A percentile compares a stretch with the other conserved stretches of the same genome.
Conservation (phyloP, 768 basidiomycete genomes). For the Boletus pseudo-olivaceus region DNA sequence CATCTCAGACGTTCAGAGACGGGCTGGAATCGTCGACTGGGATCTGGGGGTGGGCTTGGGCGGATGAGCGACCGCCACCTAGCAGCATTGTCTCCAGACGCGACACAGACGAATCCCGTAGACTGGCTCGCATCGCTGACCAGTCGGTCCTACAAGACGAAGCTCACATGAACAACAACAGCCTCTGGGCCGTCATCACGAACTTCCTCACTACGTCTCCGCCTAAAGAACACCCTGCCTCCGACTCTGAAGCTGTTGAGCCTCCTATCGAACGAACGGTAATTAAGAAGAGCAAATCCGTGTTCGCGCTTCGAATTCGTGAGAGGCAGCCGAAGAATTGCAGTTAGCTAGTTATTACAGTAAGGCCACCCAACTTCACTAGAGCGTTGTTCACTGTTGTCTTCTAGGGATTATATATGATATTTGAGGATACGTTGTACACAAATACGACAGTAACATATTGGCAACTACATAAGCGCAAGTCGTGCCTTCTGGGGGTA, state of each 20-base stretch:
- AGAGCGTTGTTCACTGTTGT: neutral
- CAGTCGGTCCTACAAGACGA: slow-evolving; percentile 58
- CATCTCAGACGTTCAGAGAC: slow-evolving; percentile 23
- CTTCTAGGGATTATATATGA: slow-evolving; percentile 1
- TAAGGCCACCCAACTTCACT: neutral
- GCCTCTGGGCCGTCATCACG: slow-evolving; percentile 64
- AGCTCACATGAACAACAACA: slow-evolving; percentile 58
- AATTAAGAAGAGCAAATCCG: slow-evolving; percentile 25
- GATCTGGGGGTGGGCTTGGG: slow-evolving; percentile 84
- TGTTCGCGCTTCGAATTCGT: slow-evolving; percentile 22
- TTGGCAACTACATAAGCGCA: neutral
- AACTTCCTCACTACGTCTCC: slow-evolving; percentile 59
- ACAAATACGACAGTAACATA: neutral
- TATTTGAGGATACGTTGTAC: neutral
- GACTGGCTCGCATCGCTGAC: slow-evolving; percentile 72
- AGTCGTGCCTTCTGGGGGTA: neutral
- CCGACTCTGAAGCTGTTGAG: slow-evolving; percentile 12
- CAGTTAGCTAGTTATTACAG: neutral
- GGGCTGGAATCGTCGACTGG: slow-evolving; percentile 43
- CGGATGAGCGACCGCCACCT: slow-evolving; percentile 82
- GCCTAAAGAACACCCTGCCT: slow-evolving; percentile 38
- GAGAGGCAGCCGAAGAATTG: slow-evolving; percentile 6
- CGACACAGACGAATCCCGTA: slow-evolving; percentile 78
- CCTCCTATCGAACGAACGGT: neutral
- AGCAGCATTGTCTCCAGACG: slow-evolving; percentile 88